Percentiles rank a stretch among this genome's conserved stretches.
These are phyloP conservation scores for Termitomyces sp. DNA, from an alignment of 768 basidiomycete species.

Conservation along the genomic window DNA sequence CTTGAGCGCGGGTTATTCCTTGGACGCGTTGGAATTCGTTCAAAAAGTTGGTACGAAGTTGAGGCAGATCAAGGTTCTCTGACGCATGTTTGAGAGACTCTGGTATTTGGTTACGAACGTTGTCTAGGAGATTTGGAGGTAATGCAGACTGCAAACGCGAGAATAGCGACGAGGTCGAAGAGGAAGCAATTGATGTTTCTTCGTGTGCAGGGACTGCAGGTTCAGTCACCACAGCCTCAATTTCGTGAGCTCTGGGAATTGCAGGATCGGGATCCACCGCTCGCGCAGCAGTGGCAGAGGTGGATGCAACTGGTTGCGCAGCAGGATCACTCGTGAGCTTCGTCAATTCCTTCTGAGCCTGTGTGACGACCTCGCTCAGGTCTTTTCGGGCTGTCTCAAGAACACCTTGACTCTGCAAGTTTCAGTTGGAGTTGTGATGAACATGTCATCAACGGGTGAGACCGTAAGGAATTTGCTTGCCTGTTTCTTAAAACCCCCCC, in stretches of 20 bases:
- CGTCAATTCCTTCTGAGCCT: conserved; percentile 73
- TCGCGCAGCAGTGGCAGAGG: conserved; percentile 7
- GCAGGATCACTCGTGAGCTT: conserved; percentile 40
- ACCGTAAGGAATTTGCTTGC: conserved; percentile 30
- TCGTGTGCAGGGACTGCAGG: conserved; percentile 7
- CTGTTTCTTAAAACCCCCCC: conserved; percentile 91
- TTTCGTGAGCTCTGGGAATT: conserved; percentile 10
- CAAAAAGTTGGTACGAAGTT: conserved; percentile 58
- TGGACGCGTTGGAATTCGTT: conserved; percentile 70
- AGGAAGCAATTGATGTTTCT: conserved; percentile 11
- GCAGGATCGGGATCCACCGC: conserved; percentile 20
- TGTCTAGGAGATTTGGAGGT: conserved; percentile 66
- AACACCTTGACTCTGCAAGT: conserved; percentile 44
- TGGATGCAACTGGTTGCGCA: conserved; percentile 9
- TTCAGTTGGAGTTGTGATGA: background rate
- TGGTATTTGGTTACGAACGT: conserved; percentile 63
- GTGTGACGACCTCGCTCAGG: conserved; percentile 62
- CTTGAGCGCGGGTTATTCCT: conserved; percentile 66
- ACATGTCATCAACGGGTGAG: background rate
- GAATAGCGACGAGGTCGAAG: conserved; percentile 39
- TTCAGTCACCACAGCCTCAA: conserved; percentile 3
- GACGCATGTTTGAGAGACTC: conserved; percentile 59
- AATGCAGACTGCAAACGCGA: conserved; percentile 68
- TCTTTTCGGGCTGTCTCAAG: conserved; percentile 70
- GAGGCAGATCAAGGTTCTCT: conserved; percentile 60